Evolutionary conservation across 805 yeast genomes (phyloP), one percentile per base, ranked within the genome.

Genomic region (Yarrowia alimentaria): DNA sequence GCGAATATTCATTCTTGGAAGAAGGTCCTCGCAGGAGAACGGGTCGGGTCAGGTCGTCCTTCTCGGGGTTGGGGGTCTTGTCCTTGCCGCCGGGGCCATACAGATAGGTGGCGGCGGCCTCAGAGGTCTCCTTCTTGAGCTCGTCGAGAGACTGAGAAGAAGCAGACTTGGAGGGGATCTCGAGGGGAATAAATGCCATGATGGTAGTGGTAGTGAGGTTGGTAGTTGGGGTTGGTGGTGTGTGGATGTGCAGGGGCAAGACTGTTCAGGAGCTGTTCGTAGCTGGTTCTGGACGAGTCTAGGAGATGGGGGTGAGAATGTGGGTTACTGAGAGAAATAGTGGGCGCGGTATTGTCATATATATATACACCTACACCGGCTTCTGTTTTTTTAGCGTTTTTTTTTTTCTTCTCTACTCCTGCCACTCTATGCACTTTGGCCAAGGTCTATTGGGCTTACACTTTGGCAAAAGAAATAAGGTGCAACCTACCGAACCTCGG

Each of bases 401-500:
- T 26, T 40, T 26, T 28, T 14, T 26, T 11, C 25, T 24, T 6
- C 32, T 13, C 45, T 17, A 40, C 16, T n/a, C n/a, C 33, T 19
- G 32, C 10, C 16, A 28, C 22, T 19, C 11, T 26, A 26, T 40
- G 47, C 47, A 40, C 47, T 22, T 26, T 26, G 25, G n/a, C 4
- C n/a, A 14, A 14, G 28, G 5, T 25, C 25, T 19, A 18, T n/a
- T n/a, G n/a, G n/a, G n/a, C n/a, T n/a, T n/a, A n/a, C n/a, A n/a
- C n/a, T n/a, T n/a, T n/a, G n/a, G n/a, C n/a, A n/a, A 28, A 40
- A 19, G 8, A 6, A 7, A 18, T 19, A 28, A 40, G 43, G 47
- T 40, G 47, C 33, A 40, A 40, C 47, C 47, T 40, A 40, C 47
- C 47, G 47, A 40, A 40, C 47, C 47, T 40, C 47, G 47, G 47